Evolutionary conservation across 257 asterid species (phyloP), one percentile per base, ranked within the genome.

Genomic region (Capsicum pubescens): DNA sequence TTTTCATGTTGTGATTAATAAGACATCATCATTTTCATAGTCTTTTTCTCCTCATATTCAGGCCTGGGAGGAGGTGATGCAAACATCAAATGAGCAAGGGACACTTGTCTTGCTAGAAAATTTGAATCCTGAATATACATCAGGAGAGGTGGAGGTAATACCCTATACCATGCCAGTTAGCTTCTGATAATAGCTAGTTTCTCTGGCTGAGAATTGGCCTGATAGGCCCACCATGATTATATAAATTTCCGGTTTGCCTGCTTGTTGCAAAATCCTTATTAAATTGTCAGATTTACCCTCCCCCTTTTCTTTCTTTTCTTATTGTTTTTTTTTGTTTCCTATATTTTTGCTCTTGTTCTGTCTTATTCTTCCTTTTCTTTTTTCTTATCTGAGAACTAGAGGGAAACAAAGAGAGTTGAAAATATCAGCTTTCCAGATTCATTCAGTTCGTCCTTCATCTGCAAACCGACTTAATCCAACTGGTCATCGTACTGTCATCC

Each of bases 111-210:
- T 93, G 83, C 91, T 95, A 79, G 92, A 87, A 87, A 95, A 95
- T 89, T 87, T 95, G 88, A 91, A 92, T 87, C 97, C 98, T 35
- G 86, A 83, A 56, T 94, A 90, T 85, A 90, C 97, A 68, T 95
- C 99, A 10, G 95, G 88, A 87, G 99, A 95, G 67, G 98, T 94
- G 17, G 95, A 93, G 99, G 99, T 94, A 86, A 87, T 86, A 44
- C 54, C 21, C 36, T 21, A 76, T 54, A 9, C 39, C 64, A 12
- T 76, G 48, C 48, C 21, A 50, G 13, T 76, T 76, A 76, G 54
- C 81, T 52, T 54, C 42, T 52, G 63, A 26, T 54, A 26, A 11
- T 74, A 50, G 50, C 80, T 21, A 50, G 81, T 74, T 54, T 54
- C 26, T 52, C 60, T 76, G 50, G 19, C 39, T 67, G 21, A 13